Evolutionary conservation across 208 protist genomes (phyloP), one percentile per base, ranked within the genome.

Genomic region (Trypanosoma boissoni): DNA sequence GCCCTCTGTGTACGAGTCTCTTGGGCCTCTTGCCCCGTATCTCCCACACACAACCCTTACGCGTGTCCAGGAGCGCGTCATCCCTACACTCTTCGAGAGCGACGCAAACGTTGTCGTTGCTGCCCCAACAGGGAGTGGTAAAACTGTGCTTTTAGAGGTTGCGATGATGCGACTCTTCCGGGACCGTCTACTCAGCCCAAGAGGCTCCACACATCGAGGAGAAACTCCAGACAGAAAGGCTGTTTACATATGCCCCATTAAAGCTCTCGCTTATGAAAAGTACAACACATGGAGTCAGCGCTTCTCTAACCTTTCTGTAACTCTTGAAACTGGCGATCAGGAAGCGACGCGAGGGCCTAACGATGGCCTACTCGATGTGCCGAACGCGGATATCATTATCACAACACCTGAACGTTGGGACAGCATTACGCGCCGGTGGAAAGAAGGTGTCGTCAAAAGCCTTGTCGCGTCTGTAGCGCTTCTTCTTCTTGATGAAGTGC

Each of bases 281-380:
- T 88, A 80, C 56, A 57, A 63, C 3, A 28, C 72, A 34, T 97
- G 92, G 89, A 63, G 42, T 0, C 49, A 66, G 10, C 73, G 85
- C 42, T 97, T 99, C 36, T 56, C 78, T 2, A 60, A 78, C 0
- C 72, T 97, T 0, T 68, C 69, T 5, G 86, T 97, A 1, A 73
- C 73, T 0, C 78, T 98, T 43, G 78, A 95, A 39, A 99, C 98
- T 6, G 98, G 98, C 23, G 98, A 99, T 75, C 98, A 92, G 36
- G 80, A 84, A 41, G 56, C 64, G 20, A 61, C 64, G 32, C 45
- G 56, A 28, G 59, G 23, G 54, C 75, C 57, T 81, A 87, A 55
- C 2, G 61, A 79, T n/a, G 63, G 56, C 34, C 60, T 93, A 24
- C 28, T 46, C 0, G 55, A 56, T 2, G 74, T 93, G 2, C 66